These are phyloP conservation scores for Chenopodium formosanum DNA, from an alignment of 148 eudicot species.

Conservation along the genomic window DNA sequence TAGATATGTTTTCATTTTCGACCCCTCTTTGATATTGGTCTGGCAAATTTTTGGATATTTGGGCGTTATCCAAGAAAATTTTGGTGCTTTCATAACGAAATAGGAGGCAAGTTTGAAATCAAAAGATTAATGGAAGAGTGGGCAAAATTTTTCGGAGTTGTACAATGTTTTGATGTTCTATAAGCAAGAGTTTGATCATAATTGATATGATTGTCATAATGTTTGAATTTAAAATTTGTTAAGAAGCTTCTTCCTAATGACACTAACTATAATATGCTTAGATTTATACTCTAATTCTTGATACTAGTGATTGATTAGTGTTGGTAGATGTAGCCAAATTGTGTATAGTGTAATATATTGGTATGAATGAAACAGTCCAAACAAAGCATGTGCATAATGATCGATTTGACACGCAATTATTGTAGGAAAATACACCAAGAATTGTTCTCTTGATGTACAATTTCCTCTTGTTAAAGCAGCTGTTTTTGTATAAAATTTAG, in stretches of 20 bases:
- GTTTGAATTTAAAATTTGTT: neutral
- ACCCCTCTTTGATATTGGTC: neutral
- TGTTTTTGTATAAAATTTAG: neutral
- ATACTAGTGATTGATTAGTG: slow-evolving; percentile 1
- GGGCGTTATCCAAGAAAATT: neutral
- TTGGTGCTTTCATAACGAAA: too few species aligned
- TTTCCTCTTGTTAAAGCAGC: slow-evolving; percentile 6
- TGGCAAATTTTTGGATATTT: neutral
- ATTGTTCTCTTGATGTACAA: neutral
- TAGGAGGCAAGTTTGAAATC: neutral
- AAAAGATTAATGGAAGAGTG: neutral
- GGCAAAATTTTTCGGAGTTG: neutral
- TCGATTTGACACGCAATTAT: slow-evolving; percentile 16
- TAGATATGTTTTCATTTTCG: neutral
- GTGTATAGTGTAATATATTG: slow-evolving; percentile 10
- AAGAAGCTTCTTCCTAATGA: slow-evolving; percentile 11
- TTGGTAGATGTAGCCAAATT: slow-evolving; percentile 20
- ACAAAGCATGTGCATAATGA: slow-evolving; percentile 27
- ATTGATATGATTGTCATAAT: neutral
- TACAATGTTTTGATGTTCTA: neutral
- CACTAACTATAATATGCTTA: neutral
- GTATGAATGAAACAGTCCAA: slow-evolving; percentile 9
- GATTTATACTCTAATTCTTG: neutral
- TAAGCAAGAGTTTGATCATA: neutral
- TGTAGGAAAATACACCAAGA: neutral